Evolutionary conservation across 2,329 filamentous ascomycete species (phyloP), one percentile per base, ranked within the genome.

Genomic region (Botrytis aclada): DNA sequence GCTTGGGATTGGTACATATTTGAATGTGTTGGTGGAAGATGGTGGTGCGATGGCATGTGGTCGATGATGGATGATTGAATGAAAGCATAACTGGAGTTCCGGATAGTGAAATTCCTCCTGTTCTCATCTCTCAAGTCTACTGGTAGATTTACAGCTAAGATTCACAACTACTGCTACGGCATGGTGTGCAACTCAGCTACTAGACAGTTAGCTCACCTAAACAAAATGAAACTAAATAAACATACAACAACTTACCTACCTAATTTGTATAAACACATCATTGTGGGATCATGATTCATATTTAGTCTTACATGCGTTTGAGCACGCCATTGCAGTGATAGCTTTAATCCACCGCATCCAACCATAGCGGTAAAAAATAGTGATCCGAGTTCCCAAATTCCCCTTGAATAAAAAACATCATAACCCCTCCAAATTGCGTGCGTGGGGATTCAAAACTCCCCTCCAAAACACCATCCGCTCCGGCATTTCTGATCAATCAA

Each of bases 351-450:
- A 47, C 63, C 63, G 43, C 43, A 65, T 65, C 29, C 37, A 65
- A 65, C 29, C 62, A 14, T 29, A 63, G 51, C 51, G 3, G 51
- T 56, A 56, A 56, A 29, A 61, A n/a, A 25, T 39, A 34, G 25
- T 61, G 34, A 61, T n/a, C 34, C 34, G 22, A 41, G n/a, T 25
- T 6, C 7, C 14, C 63, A 25, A 66, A 22, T 54, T 16, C 22
- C 47, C 22, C 14, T 41, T 62, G n/a, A 51, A 37, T 37, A 29
- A 39, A 56, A 66, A 67, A 56, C 64, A 67, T 37, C 64, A 67
- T 67, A 67, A 56, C 47, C 64, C 64, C 64, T 67, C 64, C 47
- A 67, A 8, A 67, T 67, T 67, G 64, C 64, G 64, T 67, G 64
- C 64, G 64, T 67, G 64, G 64, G 64, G 14, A 67, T 56, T 14